Evolutionary conservation across 2,329 filamentous ascomycete species (phyloP).

Genomic region (Penicillium sp.): DNA sequence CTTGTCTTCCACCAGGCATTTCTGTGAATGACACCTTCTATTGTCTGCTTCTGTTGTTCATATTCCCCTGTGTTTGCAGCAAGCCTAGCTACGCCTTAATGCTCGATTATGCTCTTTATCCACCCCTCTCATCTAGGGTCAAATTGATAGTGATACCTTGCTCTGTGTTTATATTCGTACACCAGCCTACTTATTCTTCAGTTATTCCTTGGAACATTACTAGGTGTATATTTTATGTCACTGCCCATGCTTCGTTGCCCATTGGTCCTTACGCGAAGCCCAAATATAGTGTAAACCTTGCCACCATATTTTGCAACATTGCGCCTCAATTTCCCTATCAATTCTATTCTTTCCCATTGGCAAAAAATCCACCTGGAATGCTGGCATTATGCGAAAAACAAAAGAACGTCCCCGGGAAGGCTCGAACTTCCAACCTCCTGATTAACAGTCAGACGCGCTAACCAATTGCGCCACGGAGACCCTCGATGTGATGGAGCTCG

Average conservation of each 20-base stretch:
- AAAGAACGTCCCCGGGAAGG: conserved; percentile 36
- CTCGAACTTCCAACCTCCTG: conserved; percentile 40
- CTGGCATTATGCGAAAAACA: no score
- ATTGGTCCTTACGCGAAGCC: neutral
- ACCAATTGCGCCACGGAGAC: conserved; percentile 33
- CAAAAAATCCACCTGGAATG: no score
- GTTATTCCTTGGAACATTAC: no score
- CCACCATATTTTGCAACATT: neutral
- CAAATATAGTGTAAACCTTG: neutral
- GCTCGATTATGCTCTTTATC: neutral
- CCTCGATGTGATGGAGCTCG: no score
- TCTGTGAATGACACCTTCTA: neutral
- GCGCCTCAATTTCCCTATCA: neutral
- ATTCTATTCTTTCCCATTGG: neutral
- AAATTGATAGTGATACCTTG: conserved; percentile 14
- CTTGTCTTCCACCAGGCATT: neutral
- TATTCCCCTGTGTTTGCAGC: conserved; percentile 8
- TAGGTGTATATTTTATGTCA: neutral
- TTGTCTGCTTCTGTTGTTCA: conserved; percentile 11
- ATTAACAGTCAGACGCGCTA: conserved; percentile 37
- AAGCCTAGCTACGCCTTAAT: neutral
- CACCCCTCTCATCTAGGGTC: conserved; percentile 5
- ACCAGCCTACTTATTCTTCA: neutral
- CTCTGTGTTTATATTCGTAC: neutral
- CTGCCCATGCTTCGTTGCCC: neutral